A percentile compares a stretch with the other conserved stretches of the same genome.
These are phyloP conservation scores for Salix purpurea DNA, from an alignment of 345 rosid species.

Conservation along the genomic window DNA sequence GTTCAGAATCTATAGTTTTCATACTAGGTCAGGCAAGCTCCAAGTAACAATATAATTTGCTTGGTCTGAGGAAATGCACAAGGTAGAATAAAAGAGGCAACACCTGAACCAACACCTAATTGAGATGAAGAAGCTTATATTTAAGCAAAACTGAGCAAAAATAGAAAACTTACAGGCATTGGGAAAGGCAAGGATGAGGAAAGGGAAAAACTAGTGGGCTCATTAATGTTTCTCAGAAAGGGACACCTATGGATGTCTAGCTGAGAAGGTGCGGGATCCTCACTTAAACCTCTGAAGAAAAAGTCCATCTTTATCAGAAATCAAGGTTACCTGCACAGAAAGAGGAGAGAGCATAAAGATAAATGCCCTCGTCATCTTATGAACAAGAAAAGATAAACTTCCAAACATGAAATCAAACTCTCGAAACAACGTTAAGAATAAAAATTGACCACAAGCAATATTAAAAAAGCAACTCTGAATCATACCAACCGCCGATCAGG, in stretches of 20 bases:
- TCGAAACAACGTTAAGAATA: neutral
- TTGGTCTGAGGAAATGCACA: neutral
- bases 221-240: slow-evolving; percentile 91
- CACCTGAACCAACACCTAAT: neutral
- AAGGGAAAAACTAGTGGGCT: slow-evolving; percentile 85
- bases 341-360: neutral
- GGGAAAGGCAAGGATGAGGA: slow-evolving; percentile 60
- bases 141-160: neutral
- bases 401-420: neutral
- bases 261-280: slow-evolving; percentile 47
- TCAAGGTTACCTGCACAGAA: slow-evolving; percentile 30
- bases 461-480: neutral
- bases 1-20: neutral
- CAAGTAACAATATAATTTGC: neutral
- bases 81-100: neutral
- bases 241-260: slow-evolving; percentile 70
- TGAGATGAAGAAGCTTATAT: neutral
- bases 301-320: slow-evolving; percentile 42
- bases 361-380: neutral
- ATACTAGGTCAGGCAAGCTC: neutral
- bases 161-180: slow-evolving; percentile 59
- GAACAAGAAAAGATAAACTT: neutral
- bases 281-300: slow-evolving; percentile 48
- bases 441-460: neutral
- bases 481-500: neutral